Conservation (phyloP, 2,329 filamentous ascomycete genomes). For the Emmonsiellopsis sp. region DNA sequence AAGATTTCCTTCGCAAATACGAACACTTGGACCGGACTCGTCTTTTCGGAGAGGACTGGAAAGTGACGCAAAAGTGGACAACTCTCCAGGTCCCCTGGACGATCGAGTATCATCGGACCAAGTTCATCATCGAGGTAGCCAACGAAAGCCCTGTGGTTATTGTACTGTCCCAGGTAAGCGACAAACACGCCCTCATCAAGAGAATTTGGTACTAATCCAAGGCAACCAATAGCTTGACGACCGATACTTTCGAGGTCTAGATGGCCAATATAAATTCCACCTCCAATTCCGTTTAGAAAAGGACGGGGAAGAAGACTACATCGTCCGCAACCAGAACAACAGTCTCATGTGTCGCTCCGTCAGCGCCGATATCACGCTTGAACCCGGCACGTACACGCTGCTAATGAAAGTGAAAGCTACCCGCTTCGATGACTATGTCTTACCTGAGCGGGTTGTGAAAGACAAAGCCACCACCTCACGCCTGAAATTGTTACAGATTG, state of each 20-base stretch:
- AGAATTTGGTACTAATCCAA: conserved; percentile 9
- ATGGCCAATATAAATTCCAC: conserved; percentile 48
- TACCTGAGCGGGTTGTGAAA: conserved; percentile 59
- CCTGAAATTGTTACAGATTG: conserved; percentile 56
- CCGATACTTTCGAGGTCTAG: conserved; percentile 50
- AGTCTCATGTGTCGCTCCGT: conserved; percentile 63
- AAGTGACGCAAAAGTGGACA: conserved; percentile 52
- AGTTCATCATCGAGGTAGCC: conserved; percentile 46
- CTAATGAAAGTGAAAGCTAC: conserved; percentile 64
- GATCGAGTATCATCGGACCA: conserved; percentile 51
- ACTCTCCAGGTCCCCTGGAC: conserved; percentile 51
- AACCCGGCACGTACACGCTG: conserved; percentile 65
- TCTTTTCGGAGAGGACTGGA: conserved; percentile 52
- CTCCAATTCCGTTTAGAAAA: conserved; percentile 52
- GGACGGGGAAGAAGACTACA: conserved; percentile 50
- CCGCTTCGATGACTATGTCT: conserved; percentile 40
- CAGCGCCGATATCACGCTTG: conserved; percentile 65
- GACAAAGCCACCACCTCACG: conserved; percentile 52
- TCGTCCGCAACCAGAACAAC: conserved; percentile 46
- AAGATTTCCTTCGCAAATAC: conserved; percentile 49
- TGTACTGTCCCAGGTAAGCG: conserved; percentile 43
- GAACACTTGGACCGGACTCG: conserved; percentile 52
- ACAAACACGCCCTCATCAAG: not conserved
- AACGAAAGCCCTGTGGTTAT: conserved; percentile 47
- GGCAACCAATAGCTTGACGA: conserved; percentile 40